phyloP scores from a whole-genome alignment of 2,329 filamentous ascomycete genomes.

The Chalara sp. region DNA sequence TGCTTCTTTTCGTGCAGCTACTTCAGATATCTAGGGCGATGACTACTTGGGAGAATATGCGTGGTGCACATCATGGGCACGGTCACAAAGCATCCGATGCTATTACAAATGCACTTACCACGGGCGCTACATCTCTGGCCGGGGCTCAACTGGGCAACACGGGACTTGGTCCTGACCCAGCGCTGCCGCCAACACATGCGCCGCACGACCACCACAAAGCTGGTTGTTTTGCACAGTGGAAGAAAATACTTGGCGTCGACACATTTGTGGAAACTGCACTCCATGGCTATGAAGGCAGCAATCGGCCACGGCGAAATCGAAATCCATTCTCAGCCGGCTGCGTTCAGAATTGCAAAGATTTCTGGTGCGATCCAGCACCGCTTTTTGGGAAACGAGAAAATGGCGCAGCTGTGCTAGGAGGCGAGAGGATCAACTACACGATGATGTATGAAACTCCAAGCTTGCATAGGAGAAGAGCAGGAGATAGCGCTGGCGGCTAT shows the following conservation, averaged over 20 bases:
- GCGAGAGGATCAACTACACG: constrained; percentile 78
- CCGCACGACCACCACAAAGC: constrained; percentile 46
- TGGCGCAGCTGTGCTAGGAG: constrained; percentile 70
- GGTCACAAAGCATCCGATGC: constrained; percentile 47
- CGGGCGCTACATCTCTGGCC: constrained; percentile 56
- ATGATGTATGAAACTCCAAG: constrained; percentile 78
- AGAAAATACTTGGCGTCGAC: constrained; percentile 80
- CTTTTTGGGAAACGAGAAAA: constrained; percentile 69
- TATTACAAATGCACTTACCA: constrained; percentile 69
- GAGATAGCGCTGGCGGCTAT: constrained; percentile 17
- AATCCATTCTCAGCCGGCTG: constrained; percentile 86
- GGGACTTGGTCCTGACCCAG: constrained; percentile 57
- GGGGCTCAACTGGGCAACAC: constrained; percentile 63
- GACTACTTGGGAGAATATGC: constrained; percentile 97
- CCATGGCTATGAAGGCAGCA: constrained; percentile 54
- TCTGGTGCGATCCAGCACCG: constrained; percentile 87
- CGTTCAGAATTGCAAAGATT: constrained; percentile 88
- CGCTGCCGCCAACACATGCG: constrained; percentile 34
- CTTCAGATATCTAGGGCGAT: constrained; percentile 87
- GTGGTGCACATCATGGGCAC: constrained; percentile 58
- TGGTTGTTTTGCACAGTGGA: constrained; percentile 73
- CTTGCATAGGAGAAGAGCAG: constrained; percentile 13
- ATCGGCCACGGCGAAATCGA: constrained; percentile 38
- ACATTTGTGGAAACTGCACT: constrained; percentile 89
- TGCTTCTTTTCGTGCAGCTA: constrained; percentile 91